phyloP scores from a whole-genome alignment of 805 yeast species.

The Ogataea glucozyma region DNA sequence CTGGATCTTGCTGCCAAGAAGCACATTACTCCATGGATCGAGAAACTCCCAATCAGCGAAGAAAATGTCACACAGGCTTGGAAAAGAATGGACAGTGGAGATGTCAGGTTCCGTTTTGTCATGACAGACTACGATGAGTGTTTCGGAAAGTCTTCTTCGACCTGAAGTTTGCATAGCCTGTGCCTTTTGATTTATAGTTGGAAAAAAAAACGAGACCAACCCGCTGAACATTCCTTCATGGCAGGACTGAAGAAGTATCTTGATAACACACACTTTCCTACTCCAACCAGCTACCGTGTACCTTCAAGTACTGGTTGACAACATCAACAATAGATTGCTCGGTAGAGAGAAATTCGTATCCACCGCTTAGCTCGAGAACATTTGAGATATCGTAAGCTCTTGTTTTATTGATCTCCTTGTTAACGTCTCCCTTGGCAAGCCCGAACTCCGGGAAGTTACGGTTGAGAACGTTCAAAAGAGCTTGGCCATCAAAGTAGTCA shows the following conservation, averaged over 20 bases:
- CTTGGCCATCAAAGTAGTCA: constrained; percentile 4
- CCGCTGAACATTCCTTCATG: no score
- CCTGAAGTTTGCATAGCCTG: no score
- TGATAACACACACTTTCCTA: no score
- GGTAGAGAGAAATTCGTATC: constrained; percentile 39
- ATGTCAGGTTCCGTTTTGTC: constrained; percentile 65
- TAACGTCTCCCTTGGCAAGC: constrained; percentile 34
- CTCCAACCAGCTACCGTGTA: constrained; percentile 5
- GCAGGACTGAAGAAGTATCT: no score
- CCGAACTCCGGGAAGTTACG: constrained; percentile 41
- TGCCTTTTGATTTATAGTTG: no score
- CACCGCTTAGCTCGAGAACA: constrained; percentile 20
- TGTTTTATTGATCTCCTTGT: neutral
- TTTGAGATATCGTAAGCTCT: constrained; percentile 13
- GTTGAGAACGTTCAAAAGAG: constrained; percentile 29
- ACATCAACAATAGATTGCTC: constrained; percentile 43
- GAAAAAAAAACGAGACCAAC: no score
- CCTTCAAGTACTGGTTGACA: constrained; percentile 33
- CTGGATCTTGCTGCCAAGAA: constrained; percentile 62
- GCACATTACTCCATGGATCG: constrained; percentile 62
- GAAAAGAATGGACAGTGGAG: constrained; percentile 53
- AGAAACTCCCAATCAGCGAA: constrained; percentile 54
- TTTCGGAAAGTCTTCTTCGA: no score
- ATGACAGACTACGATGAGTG: constrained; percentile 53
- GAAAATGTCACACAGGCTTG: constrained; percentile 56